These are phyloP conservation scores for Adenanthera pavonina DNA, from an alignment of 306 rosid species.

Conservation along the genomic window DNA sequence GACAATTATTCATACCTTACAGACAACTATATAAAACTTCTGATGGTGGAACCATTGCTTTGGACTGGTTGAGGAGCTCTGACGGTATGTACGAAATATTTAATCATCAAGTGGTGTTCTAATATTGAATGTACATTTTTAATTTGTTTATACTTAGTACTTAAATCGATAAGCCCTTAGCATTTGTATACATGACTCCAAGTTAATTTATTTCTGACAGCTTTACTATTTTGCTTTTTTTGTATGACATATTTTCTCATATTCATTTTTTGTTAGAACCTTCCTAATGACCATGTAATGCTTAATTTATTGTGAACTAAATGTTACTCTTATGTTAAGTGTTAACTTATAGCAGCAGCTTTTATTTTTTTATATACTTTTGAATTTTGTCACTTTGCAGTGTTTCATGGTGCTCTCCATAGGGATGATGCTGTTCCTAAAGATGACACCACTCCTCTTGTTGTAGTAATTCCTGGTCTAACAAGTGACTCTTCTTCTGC, in stretches of 20 bases:
- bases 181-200: background rate
- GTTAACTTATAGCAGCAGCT: background rate
- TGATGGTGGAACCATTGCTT: slow-evolving; percentile 78
- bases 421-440: slow-evolving; percentile 39
- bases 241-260: background rate
- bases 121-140: slow-evolving; percentile 12
- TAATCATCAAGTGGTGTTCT: slow-evolving; percentile 27
- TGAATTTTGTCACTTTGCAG: slow-evolving; percentile 47
- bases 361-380: background rate
- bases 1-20: slow-evolving; percentile 31
- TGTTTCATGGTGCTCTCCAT: slow-evolving; percentile 46
- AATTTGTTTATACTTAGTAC: slow-evolving; percentile 6
- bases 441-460: slow-evolving; percentile 67
- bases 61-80: slow-evolving; percentile 65
- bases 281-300: background rate
- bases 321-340: background rate
- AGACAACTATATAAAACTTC: slow-evolving; percentile 65
- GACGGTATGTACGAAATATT: slow-evolving; percentile 55
- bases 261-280: background rate
- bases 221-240: background rate
- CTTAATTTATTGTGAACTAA: background rate
- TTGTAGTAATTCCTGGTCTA: slow-evolving; percentile 83
- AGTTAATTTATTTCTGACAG: slow-evolving; percentile 22
- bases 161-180: slow-evolving; percentile 26
- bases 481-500: slow-evolving; percentile 85